Base-by-base conservation (phyloP, 2,329 filamentous ascomycete genomes). In the Aureobasidium sp. region DNA sequence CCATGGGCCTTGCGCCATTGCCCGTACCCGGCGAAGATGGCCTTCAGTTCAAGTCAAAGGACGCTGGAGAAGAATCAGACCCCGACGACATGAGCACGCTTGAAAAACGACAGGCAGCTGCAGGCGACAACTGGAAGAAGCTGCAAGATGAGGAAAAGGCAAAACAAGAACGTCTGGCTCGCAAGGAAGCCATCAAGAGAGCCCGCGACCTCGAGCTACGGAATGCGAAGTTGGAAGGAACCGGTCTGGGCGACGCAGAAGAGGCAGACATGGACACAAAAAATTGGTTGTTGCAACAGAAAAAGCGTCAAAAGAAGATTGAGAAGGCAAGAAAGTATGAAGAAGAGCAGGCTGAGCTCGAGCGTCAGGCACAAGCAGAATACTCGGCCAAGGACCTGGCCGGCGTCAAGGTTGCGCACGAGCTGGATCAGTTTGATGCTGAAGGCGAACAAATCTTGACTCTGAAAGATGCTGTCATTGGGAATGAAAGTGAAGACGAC, bases 301-400 rank as follows among this genome's bases (percentile, higher is more conserved):
- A 96, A 81, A 97, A 96, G 79, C 83, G 92, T 57, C 91, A 96
- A 74, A 96, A 91, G 81, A 90, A 92, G 76, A 92, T 97, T 42
- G 88, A 86, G 67, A 83, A 84, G 72, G 86, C 87, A 34, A 84
- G 88, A 67, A 82, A 81, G 71, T 74, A 84, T 59, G 89, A 91
- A 64, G 85, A 89, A 70, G 91, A 97, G 72, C 77, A 91, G 50
- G 90, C 87, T 10, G 90, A 90, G 64, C 87, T 88, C 5, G 78
- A 81, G 68, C 71, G 72, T 5, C 88, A 92, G 72, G 83, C 83
- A 10, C 84, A 83, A 4, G 86, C 86, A 1, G 86, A 93, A 69
- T 96, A 97, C 73, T 92, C 90, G 0, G 85, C 90, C 4, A 88
- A 88, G 64, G 92, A 97, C 71, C 80, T 97, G 53, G 88, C 91